Evolutionary conservation across 1,139 yeast genomes (phyloP), one percentile per base, ranked within the genome.

Genomic region (Kodamaea suecica): DNA sequence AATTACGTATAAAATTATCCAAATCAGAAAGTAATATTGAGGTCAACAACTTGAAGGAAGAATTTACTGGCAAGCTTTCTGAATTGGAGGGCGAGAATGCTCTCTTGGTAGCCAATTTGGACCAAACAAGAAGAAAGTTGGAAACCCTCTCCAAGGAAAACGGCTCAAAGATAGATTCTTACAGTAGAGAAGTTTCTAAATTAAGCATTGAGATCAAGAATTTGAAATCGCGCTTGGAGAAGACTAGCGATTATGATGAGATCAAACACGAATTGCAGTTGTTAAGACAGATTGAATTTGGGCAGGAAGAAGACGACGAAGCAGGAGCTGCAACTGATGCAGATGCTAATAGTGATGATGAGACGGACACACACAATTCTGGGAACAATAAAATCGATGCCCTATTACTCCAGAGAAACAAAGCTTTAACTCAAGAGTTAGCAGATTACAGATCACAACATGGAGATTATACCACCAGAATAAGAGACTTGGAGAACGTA

Each of bases 211-310:
- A 84, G 49, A 58, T 78, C 20, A 66, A 63, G 9, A 55, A 61
- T 19, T 63, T 84, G 43, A 74, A 76, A 47, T 55, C 53, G 36
- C 70, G 71, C 37, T 52, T 79, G 30, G 62, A 61, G 2, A 57
- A 60, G 28, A 71, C 76, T 23, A 61, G 67, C 3, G 90, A 83
- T 53, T 88, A 90, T 56, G 88, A 84, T 36, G 87, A 84, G 44
- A 58, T 88, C 33, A 87, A 85, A 55, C 74, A 75, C 34, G 96
- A 88, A 51, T 63, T 88, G 40, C 74, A 71, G 14, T 74, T 87
- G 17, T 58, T 90, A 42, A 80, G 85, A 51, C 80, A 80, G 43
- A 80, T 86, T 27, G 88, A 85, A 51, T 84, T 84, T 60, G 92
- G 80, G 10, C 72, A 63, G 39, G 68, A 55, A 16, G 62, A 53